Percentiles rank a stretch among this genome's conserved stretches.
These are phyloP conservation scores for Hyaloscypha hepaticicola DNA, from an alignment of 495 filamentous ascomycete species.

Conservation along the genomic window DNA sequence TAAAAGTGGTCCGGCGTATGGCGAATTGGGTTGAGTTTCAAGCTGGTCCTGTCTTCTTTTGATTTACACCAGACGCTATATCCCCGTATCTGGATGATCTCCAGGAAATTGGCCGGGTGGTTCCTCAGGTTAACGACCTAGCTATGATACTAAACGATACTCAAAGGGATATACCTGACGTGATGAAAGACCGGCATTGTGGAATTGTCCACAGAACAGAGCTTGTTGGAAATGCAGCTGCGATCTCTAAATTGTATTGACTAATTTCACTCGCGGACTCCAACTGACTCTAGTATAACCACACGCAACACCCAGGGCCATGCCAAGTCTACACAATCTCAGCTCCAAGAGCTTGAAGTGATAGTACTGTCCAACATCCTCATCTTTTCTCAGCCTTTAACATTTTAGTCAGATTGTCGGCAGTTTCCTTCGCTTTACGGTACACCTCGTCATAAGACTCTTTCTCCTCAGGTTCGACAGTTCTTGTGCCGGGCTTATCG, in stretches of 20 bases:
- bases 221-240: no score
- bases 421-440: background rate
- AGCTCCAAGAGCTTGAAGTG: background rate
- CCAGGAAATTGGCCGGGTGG: background rate
- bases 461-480: background rate
- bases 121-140: background rate
- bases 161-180: no score
- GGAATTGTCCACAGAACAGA: no score
- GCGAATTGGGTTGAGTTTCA: slow-evolving; percentile 1
- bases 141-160: background rate
- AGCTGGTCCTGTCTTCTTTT: background rate
- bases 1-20: slow-evolving; percentile 4
- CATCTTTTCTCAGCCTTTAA: background rate
- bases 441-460: background rate
- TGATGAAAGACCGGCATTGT: no score
- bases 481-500: background rate
- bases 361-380: background rate
- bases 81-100: background rate
- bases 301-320: no score
- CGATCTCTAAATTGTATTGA: no score
- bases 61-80: background rate
- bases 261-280: no score
- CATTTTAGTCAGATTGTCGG: background rate
- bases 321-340: background rate
- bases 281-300: no score